phyloP scores from a whole-genome alignment of 2,329 filamentous ascomycete species.

The Aureobasidium sp. region DNA sequence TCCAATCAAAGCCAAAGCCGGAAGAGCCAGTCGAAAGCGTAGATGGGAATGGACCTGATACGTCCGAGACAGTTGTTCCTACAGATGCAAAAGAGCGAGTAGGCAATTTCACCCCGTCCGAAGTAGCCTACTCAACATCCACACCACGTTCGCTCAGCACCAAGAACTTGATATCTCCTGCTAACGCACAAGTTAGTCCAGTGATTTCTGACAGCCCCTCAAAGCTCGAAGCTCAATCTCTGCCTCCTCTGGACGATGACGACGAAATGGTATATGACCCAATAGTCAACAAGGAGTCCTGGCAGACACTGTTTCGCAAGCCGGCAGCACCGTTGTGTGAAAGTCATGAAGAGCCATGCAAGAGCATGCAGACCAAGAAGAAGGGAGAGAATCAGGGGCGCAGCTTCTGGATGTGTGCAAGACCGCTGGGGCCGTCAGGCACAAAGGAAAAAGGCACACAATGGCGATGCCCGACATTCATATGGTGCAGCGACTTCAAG shows the following conservation, averaged over 20 bases:
- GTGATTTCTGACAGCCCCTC: background rate
- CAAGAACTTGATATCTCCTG: background rate
- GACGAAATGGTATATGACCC: conserved; percentile 55
- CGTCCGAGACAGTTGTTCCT: background rate
- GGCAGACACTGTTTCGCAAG: conserved; percentile 76
- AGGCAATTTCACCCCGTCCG: background rate
- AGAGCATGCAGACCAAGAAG: conserved; percentile 79
- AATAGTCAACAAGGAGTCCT: conserved; percentile 68
- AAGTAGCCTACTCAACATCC: background rate
- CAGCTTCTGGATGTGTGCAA: conserved; percentile 60
- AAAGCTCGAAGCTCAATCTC: conserved; percentile 8
- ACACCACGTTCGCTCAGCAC: background rate
- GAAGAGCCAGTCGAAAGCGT: background rate
- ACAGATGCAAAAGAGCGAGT: background rate
- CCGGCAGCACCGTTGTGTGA: conserved; percentile 73
- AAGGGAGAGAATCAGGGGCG: conserved; percentile 70
- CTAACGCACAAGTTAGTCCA: background rate
- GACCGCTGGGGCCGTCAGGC: conserved; percentile 79
- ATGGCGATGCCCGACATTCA: conserved; percentile 85
- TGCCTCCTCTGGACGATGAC: conserved; percentile 20
- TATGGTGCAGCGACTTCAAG: conserved; percentile 60
- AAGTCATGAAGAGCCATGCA: conserved; percentile 75
- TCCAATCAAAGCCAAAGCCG: conserved; percentile 51
- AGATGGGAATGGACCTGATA: background rate
- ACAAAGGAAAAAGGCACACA: conserved; percentile 76